Conservation (phyloP, 1,284 basidiomycete species). For the Microbotryomycetes sp. region DNA sequence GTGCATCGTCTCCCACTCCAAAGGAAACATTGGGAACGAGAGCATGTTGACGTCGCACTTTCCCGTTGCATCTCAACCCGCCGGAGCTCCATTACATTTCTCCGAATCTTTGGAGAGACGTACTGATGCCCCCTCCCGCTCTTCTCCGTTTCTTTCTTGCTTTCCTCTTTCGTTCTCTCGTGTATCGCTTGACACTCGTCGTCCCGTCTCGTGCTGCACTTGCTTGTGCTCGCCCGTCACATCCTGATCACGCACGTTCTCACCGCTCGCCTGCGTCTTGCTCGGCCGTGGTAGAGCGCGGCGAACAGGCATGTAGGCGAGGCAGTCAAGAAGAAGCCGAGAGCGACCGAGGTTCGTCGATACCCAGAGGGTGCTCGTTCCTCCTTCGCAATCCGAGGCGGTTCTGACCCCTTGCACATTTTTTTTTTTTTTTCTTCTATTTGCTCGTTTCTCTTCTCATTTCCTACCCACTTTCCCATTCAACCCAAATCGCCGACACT, state of each 20-base stretch:
- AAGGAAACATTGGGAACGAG: not conserved
- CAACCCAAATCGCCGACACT: conserved; percentile 2
- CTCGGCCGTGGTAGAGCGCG: conserved; percentile 10
- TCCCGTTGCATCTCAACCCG: not conserved
- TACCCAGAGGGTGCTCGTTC: not conserved
- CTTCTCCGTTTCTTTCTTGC: conserved; percentile 2
- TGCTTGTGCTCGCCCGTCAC: conserved; percentile 1
- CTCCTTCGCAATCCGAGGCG: not conserved
- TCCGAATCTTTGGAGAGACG: conserved; percentile 1
- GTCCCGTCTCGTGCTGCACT: conserved; percentile 2
- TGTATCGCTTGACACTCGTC: conserved; percentile 25
- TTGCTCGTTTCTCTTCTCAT: not conserved
- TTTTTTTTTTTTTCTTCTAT: not conserved
- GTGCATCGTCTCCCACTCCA: no score
- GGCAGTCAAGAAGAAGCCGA: conserved; percentile 36
- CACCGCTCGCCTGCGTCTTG: conserved; percentile 11
- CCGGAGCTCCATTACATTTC: not conserved
- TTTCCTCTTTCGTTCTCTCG: conserved; percentile 35
- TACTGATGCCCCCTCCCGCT: conserved; percentile 25
- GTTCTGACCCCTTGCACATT: conserved; percentile 4
- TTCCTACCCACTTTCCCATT: conserved; percentile 9
- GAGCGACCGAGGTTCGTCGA: conserved; percentile 35
- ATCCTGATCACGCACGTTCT: not conserved
- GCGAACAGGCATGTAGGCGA: conserved; percentile 34
- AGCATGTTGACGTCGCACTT: not conserved